These are phyloP conservation scores for Trichoderma brevicompactum DNA, from an alignment of 2,329 filamentous ascomycete genomes.

Conservation along the genomic window DNA sequence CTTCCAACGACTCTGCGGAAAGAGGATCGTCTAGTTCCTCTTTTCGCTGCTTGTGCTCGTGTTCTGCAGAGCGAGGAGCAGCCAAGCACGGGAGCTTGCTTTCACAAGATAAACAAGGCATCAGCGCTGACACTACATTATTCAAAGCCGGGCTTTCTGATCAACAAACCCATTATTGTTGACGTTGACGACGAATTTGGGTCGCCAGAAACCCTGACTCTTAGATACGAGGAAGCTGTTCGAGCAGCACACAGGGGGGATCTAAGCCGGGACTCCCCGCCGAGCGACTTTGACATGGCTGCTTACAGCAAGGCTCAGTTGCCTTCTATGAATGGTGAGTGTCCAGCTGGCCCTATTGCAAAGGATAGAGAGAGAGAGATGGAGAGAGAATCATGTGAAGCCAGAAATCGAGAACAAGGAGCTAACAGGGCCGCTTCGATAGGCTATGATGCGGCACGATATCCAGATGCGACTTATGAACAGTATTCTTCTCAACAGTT, in stretches of 20 bases:
- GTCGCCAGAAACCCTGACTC: constrained; percentile 60
- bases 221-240: constrained; percentile 61
- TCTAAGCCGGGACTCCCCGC: constrained; percentile 61
- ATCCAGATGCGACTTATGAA: constrained; percentile 61
- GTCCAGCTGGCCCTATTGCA: not conserved
- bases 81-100: constrained; percentile 8
- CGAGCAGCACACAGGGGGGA: constrained; percentile 57
- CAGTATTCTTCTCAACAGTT: constrained; percentile 56
- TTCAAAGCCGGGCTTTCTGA: constrained; percentile 55
- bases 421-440: constrained; percentile 28
- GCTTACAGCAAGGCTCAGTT: constrained; percentile 76
- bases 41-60: not conserved
- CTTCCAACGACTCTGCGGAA: not conserved
- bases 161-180: constrained; percentile 61
- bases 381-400: not conserved
- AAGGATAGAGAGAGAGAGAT: not conserved
- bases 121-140: constrained; percentile 35
- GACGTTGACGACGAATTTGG: constrained; percentile 59
- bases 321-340: constrained; percentile 82
- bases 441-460: constrained; percentile 66
- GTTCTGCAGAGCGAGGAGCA: not conserved
- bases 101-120: constrained; percentile 32
- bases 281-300: constrained; percentile 46
- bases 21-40: not conserved
- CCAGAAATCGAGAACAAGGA: not conserved